These are phyloP conservation scores for Kondoa malvinella DNA, from an alignment of 768 basidiomycete species.

Conservation along the genomic window DNA sequence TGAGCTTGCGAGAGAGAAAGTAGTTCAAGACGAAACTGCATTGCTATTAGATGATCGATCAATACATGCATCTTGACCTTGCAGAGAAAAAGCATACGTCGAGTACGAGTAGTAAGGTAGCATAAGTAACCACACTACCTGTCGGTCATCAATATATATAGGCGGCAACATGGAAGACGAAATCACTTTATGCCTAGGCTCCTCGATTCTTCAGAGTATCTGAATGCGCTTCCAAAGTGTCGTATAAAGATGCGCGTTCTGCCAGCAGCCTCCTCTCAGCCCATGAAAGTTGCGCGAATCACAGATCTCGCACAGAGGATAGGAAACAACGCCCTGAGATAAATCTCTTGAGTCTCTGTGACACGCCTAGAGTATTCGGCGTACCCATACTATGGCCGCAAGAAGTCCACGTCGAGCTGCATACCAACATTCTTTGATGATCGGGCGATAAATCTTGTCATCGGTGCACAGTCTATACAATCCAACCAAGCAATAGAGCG, in stretches of 20 bases:
- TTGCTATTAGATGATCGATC: constrained; percentile 22
- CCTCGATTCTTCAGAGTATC: constrained; percentile 1
- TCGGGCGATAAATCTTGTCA: too few relatives aligned
- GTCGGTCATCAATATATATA: constrained; percentile 10
- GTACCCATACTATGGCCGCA: constrained; percentile 8
- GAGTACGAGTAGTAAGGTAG: constrained; percentile 16
- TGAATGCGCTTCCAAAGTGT: constrained; percentile 7
- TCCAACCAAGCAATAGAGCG: too few relatives aligned
- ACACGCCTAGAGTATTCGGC: neutral
- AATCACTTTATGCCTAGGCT: constrained; percentile 9
- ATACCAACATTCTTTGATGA: too few relatives aligned
- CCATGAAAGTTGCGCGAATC: neutral
- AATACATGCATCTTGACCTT: constrained; percentile 24
- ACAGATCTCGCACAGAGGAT: neutral
- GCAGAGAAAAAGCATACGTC: constrained; percentile 17
- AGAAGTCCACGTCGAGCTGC: neutral
- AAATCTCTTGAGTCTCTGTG: neutral
- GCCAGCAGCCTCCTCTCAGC: too few relatives aligned
- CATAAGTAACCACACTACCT: constrained; percentile 15
- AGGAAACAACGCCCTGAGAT: neutral
- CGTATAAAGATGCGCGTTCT: constrained; percentile 13
- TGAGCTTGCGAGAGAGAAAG: constrained; percentile 19
- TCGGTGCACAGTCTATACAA: too few relatives aligned
- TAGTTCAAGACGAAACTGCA: constrained; percentile 19
- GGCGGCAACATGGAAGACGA: constrained; percentile 8